A percentile compares a stretch with the other conserved stretches of the same genome.
phyloP scores from a whole-genome alignment of 192 early-diverging fungal genomes.

The Obelidium mucronatum region DNA sequence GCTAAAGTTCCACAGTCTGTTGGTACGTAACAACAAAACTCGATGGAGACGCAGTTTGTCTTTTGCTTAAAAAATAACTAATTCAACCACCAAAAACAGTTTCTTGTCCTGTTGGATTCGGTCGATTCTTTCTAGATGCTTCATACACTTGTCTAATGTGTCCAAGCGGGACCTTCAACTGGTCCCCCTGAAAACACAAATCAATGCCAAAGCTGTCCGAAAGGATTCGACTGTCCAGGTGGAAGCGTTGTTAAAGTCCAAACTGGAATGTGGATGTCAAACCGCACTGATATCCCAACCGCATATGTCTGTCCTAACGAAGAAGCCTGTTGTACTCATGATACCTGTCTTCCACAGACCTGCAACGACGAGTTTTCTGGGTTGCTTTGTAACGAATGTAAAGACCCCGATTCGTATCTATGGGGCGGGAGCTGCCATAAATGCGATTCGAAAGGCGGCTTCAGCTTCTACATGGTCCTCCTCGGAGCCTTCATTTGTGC shows the following conservation, averaged over 20 bases:
- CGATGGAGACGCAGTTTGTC: no score
- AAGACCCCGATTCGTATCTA: background rate
- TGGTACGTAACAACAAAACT: background rate
- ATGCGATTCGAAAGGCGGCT: background rate
- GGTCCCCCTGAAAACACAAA: conserved; percentile 1
- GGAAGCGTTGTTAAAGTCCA: conserved; percentile 6
- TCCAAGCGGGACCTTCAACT: conserved; percentile 12
- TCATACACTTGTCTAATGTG: conserved; percentile 11
- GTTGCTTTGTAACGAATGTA: conserved; percentile 27
- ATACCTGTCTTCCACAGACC: background rate
- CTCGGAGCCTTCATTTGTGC: conserved; percentile 12
- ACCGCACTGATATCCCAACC: background rate
- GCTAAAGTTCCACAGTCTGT: background rate
- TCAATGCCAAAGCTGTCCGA: conserved; percentile 6
- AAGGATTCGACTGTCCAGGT: conserved; percentile 14
- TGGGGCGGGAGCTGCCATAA: conserved; percentile 18
- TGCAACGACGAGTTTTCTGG: conserved; percentile 15
- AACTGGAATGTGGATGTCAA: conserved; percentile 14
- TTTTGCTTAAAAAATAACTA: background rate
- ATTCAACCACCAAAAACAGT: background rate
- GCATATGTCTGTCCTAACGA: conserved; percentile 22
- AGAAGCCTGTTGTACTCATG: conserved; percentile 20
- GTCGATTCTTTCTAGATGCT: background rate
- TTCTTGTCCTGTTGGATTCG: conserved; percentile 13
- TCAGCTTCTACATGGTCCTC: conserved; percentile 5